A percentile compares a stretch with the other conserved stretches of the same genome.
phyloP scores from a whole-genome alignment of 2,329 filamentous ascomycete genomes.

The Calonectria naviculata region DNA sequence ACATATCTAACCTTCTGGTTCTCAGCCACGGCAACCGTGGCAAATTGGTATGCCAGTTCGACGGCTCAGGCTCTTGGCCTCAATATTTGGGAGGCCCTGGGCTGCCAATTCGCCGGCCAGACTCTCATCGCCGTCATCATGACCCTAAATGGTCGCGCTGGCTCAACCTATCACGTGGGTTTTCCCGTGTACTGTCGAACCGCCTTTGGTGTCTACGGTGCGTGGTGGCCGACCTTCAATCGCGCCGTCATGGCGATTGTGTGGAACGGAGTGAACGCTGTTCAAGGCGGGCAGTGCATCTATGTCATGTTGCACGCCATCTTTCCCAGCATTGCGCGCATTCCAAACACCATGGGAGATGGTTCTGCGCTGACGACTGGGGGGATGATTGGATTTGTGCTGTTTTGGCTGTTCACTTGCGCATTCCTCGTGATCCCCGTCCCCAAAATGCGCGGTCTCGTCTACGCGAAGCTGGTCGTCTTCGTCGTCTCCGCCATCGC shows the following conservation, averaged over 20 bases:
- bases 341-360: slow-evolving; percentile 52
- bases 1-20: slow-evolving; percentile 22
- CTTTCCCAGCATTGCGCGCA: slow-evolving; percentile 51
- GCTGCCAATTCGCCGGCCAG: slow-evolving; percentile 53
- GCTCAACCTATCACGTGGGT: slow-evolving; percentile 55
- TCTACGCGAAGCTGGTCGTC: slow-evolving; percentile 44
- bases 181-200: slow-evolving; percentile 55
- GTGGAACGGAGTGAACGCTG: slow-evolving; percentile 56
- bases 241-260: slow-evolving; percentile 57
- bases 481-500: slow-evolving; percentile 50
- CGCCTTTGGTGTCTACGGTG: slow-evolving; percentile 56
- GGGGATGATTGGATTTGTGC: slow-evolving; percentile 53
- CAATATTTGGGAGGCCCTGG: slow-evolving; percentile 61
- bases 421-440: slow-evolving; percentile 50
- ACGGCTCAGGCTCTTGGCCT: slow-evolving; percentile 55
- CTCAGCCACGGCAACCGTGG: slow-evolving; percentile 12
- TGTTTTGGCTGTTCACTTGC: slow-evolving; percentile 54
- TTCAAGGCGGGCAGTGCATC: slow-evolving; percentile 47
- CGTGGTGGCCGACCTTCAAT: slow-evolving; percentile 56
- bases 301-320: slow-evolving; percentile 53
- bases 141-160: slow-evolving; percentile 54
- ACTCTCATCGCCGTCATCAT: slow-evolving; percentile 53
- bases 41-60: slow-evolving; percentile 48
- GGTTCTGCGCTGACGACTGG: slow-evolving; percentile 53
- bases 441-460: slow-evolving; percentile 29